Evolutionary conservation across 805 yeast genomes (phyloP).

Genomic region (Candida nemodendra): DNA sequence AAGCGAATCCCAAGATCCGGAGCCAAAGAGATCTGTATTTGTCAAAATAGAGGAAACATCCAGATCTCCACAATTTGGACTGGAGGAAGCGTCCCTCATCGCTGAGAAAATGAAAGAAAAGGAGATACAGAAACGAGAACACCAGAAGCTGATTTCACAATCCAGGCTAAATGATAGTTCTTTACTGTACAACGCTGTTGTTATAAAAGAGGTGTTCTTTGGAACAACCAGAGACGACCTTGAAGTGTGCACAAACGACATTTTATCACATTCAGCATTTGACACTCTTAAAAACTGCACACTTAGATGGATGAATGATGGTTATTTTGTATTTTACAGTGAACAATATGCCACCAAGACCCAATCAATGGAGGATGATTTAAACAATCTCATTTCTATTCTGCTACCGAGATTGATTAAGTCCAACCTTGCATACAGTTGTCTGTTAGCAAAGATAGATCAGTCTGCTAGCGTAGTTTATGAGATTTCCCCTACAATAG

Average conservation of each 20-base stretch:
- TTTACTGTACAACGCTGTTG: constrained; percentile 50
- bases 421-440: constrained; percentile 48
- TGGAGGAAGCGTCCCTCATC: constrained; percentile 43
- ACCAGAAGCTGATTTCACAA: constrained; percentile 26
- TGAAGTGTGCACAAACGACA: constrained; percentile 30
- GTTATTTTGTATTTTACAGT: constrained; percentile 42
- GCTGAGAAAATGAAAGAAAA: constrained; percentile 32
- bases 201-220: constrained; percentile 50
- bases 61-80: constrained; percentile 41
- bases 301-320: constrained; percentile 42
- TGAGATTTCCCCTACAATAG: constrained; percentile 25
- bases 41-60: constrained; percentile 39
- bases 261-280: constrained; percentile 5
- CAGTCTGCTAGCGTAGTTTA: constrained; percentile 33
- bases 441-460: constrained; percentile 46
- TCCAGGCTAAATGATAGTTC: constrained; percentile 17
- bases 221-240: constrained; percentile 52
- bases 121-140: constrained; percentile 29
- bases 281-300: constrained; percentile 20
- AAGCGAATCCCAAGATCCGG: constrained; percentile 77
- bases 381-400: constrained; percentile 39
- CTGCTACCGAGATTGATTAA: constrained; percentile 36
- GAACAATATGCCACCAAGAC: constrained; percentile 34
- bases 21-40: constrained; percentile 73
- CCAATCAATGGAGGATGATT: constrained; percentile 40